Percentiles rank a stretch among this genome's conserved stretches.
phyloP scores from a whole-genome alignment of 176 grass and related monocot species.

The Carex pumila region DNA sequence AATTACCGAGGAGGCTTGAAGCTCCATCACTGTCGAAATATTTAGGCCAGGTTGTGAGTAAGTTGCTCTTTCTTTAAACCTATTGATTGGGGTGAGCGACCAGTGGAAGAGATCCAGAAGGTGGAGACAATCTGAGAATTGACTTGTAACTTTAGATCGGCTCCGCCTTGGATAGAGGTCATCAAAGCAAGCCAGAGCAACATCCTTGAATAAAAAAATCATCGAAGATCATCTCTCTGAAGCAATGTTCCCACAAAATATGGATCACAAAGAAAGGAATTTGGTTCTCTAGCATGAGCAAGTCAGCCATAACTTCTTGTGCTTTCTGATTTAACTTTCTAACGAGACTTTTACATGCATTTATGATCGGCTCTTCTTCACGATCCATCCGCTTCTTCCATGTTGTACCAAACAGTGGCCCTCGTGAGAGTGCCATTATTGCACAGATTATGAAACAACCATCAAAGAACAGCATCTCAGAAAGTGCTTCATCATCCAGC shows the following conservation, averaged over 20 bases:
- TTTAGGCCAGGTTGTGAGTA: background rate
- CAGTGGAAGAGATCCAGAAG: background rate
- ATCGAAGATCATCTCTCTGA: background rate
- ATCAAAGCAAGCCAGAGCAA: background rate
- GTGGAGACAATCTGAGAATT: background rate
- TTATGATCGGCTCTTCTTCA: background rate
- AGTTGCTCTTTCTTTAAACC: background rate
- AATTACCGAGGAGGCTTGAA: background rate
- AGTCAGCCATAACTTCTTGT: background rate
- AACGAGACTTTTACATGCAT: background rate
- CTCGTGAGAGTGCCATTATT: background rate
- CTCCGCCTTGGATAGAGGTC: background rate
- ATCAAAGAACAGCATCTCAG: background rate
- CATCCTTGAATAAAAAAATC: background rate
- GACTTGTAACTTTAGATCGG: background rate
- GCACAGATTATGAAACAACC: background rate
- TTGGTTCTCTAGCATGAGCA: background rate
- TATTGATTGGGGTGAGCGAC: background rate
- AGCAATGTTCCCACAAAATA: background rate
- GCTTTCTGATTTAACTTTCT: background rate
- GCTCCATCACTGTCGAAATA: background rate
- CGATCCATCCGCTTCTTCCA: background rate
- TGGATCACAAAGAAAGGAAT: background rate
- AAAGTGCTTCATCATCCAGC: background rate
- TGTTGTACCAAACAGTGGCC: background rate